Percentiles rank a stretch among this genome's conserved stretches.
Evolutionary conservation across 2,329 filamentous ascomycete species (phyloP).

Genomic region (Cladosporium halotolerans): DNA sequence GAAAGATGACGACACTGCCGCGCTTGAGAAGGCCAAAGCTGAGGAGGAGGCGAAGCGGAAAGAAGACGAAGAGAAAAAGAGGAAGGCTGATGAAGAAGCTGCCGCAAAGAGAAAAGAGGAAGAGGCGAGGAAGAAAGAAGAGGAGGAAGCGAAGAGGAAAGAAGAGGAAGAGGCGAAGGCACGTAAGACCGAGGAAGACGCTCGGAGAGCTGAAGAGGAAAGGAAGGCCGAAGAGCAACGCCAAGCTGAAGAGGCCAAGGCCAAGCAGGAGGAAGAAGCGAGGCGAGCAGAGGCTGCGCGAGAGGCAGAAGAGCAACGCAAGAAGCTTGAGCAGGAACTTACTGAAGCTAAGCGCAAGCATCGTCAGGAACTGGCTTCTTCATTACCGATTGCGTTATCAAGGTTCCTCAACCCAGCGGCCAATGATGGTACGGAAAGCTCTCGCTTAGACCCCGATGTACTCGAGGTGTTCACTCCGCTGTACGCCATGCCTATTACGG

Average conservation of each 20-base stretch:
- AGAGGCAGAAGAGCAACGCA: slow-evolving; percentile 21
- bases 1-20: not conserved
- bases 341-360: slow-evolving; percentile 15
- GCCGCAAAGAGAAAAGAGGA: slow-evolving; percentile 19
- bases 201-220: slow-evolving; percentile 14
- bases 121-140: slow-evolving; percentile 15
- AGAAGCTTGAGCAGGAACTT: slow-evolving; percentile 11
- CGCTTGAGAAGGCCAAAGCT: slow-evolving; percentile 11
- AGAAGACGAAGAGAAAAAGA: slow-evolving; percentile 14
- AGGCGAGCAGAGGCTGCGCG: slow-evolving; percentile 22
- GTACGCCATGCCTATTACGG: slow-evolving; percentile 15
- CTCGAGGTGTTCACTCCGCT: slow-evolving; percentile 22
- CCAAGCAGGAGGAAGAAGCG: slow-evolving; percentile 16
- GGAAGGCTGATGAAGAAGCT: slow-evolving; percentile 19
- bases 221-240: slow-evolving; percentile 14
- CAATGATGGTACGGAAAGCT: slow-evolving; percentile 12
- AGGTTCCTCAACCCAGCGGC: slow-evolving; percentile 18
- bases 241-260: slow-evolving; percentile 14
- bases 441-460: slow-evolving; percentile 13
- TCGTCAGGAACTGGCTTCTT: slow-evolving; percentile 17
- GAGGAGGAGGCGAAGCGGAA: slow-evolving; percentile 13
- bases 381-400: slow-evolving; percentile 20
- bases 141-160: slow-evolving; percentile 16
- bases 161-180: slow-evolving; percentile 14
- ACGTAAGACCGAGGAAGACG: slow-evolving; percentile 12